These are phyloP conservation scores for Puccinia coronata DNA, from an alignment of 1,284 basidiomycete species.

Conservation along the genomic window DNA sequence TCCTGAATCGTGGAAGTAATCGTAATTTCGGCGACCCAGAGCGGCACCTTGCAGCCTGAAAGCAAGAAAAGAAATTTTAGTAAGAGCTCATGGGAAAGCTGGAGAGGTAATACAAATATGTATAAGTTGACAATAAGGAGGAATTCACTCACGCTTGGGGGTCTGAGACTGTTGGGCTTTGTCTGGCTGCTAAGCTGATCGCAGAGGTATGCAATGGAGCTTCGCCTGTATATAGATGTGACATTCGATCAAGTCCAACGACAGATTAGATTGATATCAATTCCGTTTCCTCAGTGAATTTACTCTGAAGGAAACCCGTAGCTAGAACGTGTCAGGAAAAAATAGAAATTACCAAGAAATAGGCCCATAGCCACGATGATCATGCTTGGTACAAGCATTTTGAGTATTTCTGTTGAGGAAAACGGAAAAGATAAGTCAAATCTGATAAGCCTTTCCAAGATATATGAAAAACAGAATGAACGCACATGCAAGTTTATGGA, in stretches of 20 bases:
- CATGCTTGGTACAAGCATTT: not conserved
- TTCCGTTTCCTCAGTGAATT: not conserved
- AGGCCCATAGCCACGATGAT: not conserved
- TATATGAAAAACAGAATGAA: not conserved
- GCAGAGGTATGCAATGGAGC: not conserved
- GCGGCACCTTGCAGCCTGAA: conserved; percentile 1
- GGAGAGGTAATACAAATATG: not conserved
- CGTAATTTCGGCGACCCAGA: not conserved
- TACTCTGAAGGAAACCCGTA: too few relatives aligned
- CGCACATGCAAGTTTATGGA: not conserved
- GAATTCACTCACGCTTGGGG: conserved; percentile 1
- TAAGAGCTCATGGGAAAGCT: not conserved
- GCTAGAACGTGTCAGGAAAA: too few relatives aligned
- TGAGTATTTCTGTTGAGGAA: not conserved
- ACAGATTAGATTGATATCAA: too few relatives aligned
- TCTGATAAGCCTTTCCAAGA: not conserved
- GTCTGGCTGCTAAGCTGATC: not conserved
- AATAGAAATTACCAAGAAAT: not conserved
- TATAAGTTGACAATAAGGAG: too few relatives aligned
- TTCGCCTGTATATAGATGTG: conserved; percentile 1
- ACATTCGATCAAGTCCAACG: not conserved
- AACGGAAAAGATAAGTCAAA: not conserved
- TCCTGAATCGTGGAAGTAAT: not conserved
- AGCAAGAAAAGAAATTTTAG: not conserved
- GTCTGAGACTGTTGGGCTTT: not conserved